Base-by-base conservation (phyloP, 2,329 filamentous ascomycete species). In the Biscogniauxia mediterranea region DNA sequence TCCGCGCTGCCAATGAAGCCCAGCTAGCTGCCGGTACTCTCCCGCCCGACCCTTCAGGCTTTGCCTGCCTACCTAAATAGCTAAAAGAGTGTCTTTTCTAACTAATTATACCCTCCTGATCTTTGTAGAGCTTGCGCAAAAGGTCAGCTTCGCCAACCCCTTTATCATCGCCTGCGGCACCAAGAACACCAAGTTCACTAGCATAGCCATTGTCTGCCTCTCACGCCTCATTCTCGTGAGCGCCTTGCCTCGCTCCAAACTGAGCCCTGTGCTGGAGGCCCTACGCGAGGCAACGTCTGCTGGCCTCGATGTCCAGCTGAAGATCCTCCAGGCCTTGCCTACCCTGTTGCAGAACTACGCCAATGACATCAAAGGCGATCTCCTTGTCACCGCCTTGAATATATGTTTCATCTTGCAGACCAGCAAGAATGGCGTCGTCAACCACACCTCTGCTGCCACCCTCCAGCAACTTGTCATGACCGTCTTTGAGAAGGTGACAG, bases 391-490 rank as follows among this genome's bases (percentile, higher is more conserved):
- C 9, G 87, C 91, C 0, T 78, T 99, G 66, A 93, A 96, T 73
- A 92, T 97, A 73, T 98, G 95, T 77, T 95, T 95, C 63, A 89
- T 92, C 56, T 78, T 99, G 55, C 93, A 98, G 76, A 89, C 87
- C 60, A 95, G 91, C 76, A 98, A 97, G 78, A 96, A 93, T 78
- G 87, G 89, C 25, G 93, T 96, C 56, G 93, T 99, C 68, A 96
- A 94, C 73, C 96, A 96, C 69, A 98, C 96, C 1, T 95, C 95
- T 9, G 92, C 94, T 25, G 95, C 95, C n/a, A 98, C 95, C 1
- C 80, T 99, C 58, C 94, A 97, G 76, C 95, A 98, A 75, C 84
- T 99, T 15, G 89, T 98, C 7, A 92, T 95, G 32, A 90, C 91
- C 0, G 90, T 97, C 0, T 98, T 97, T 76, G 95, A 98, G 74